These are phyloP conservation scores for Candida boleticola DNA, from an alignment of 805 yeast genomes.

Conservation along the genomic window DNA sequence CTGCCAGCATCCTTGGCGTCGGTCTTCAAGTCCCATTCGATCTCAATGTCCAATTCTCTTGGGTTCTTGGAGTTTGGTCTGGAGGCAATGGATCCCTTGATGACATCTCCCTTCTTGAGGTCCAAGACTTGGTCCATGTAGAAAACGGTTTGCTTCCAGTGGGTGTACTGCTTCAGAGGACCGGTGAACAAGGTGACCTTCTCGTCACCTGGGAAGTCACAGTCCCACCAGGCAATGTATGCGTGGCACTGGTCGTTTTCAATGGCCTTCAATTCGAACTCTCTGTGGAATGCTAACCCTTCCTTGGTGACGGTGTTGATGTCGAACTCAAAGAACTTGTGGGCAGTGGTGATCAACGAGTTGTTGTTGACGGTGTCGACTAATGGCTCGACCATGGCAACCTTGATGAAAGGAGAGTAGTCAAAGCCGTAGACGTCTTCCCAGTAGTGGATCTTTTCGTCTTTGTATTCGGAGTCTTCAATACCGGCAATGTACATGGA, in stretches of 20 bases:
- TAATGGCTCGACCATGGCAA: slow-evolving; percentile 90
- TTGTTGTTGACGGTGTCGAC: slow-evolving; percentile 89
- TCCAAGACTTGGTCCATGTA: slow-evolving; percentile 81
- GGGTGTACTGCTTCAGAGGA: slow-evolving; percentile 90
- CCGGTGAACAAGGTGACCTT: slow-evolving; percentile 86
- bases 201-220: slow-evolving; percentile 74
- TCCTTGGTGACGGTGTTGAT: slow-evolving; percentile 83
- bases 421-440: slow-evolving; percentile 97
- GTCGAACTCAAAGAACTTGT: slow-evolving; percentile 76
- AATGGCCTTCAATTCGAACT: slow-evolving; percentile 70
- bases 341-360: slow-evolving; percentile 69
- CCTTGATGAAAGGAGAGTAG: slow-evolving; percentile 81
- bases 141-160: slow-evolving; percentile 98
- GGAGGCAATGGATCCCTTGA: slow-evolving; percentile 70
- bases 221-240: slow-evolving; percentile 90
- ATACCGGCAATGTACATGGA: slow-evolving; percentile 86
- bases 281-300: slow-evolving; percentile 71
- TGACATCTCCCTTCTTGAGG: slow-evolving; percentile 69
- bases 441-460: slow-evolving; percentile 92
- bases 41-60: slow-evolving; percentile 83
- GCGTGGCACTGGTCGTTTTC: slow-evolving; percentile 87
- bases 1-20: slow-evolving; percentile 47
- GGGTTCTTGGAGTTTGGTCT: slow-evolving; percentile 78
- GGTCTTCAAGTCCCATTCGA: slow-evolving; percentile 54
- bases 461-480: slow-evolving; percentile 89